phyloP scores from a whole-genome alignment of 2,329 filamentous ascomycete species.

The Aureobasidium leucospermi region DNA sequence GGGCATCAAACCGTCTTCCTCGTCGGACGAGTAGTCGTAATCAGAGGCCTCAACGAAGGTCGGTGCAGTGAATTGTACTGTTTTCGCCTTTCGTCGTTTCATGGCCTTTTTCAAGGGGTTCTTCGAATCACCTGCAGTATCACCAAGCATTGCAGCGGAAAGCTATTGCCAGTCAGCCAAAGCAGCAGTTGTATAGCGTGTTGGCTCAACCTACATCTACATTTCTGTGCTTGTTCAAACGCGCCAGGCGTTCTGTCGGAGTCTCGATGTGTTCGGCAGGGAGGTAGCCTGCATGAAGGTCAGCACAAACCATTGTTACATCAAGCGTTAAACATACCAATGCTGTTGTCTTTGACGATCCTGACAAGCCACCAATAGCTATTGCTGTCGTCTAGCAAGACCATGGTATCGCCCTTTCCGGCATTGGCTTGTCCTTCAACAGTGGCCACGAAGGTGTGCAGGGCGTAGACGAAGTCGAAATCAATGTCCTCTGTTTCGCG shows the following conservation, averaged over 20 bases:
- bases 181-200: constrained; percentile 13
- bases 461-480: constrained; percentile 97
- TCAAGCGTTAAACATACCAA: constrained; percentile 46
- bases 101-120: constrained; percentile 79
- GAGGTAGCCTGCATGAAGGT: constrained; percentile 63
- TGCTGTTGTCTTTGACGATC: constrained; percentile 95
- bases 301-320: constrained; percentile 15
- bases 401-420: constrained; percentile 98
- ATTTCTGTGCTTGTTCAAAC: constrained; percentile 95
- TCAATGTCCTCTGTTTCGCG: constrained; percentile 94
- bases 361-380: constrained; percentile 99
- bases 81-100: constrained; percentile 73
- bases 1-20: constrained; percentile 23
- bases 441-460: constrained; percentile 95
- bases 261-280: constrained; percentile 98
- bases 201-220: constrained; percentile 67
- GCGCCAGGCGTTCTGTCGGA: constrained; percentile 84
- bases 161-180: constrained; percentile 40
- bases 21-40: constrained; percentile 72
- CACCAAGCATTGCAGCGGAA: constrained; percentile 63
- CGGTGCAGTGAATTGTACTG: constrained; percentile 74
- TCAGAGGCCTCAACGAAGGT: constrained; percentile 86
- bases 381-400: constrained; percentile 94
- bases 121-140: constrained; percentile 71
- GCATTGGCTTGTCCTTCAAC: constrained; percentile 98